phyloP scores from a whole-genome alignment of 2,329 filamentous ascomycete species.

The Fusarium hainanense region DNA sequence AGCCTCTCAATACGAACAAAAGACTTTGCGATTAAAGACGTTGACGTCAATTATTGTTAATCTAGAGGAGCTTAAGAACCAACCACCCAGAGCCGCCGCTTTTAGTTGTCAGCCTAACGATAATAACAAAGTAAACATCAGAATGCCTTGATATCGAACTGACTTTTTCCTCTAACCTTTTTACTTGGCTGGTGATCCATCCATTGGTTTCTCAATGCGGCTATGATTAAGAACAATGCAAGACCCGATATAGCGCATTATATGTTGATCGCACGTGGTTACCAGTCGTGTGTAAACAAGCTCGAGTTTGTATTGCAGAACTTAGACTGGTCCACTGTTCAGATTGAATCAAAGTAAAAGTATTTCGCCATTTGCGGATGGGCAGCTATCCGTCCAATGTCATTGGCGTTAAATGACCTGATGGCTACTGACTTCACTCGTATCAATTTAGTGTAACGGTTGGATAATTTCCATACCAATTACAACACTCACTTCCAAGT shows the following conservation, averaged over 20 bases:
- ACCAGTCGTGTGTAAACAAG: neutral
- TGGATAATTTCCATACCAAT: neutral
- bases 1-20: slow-evolving; percentile 3
- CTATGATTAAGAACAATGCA: neutral
- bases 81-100: neutral
- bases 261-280: neutral
- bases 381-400: neutral
- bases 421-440: neutral
- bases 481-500: neutral
- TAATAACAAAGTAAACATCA: neutral
- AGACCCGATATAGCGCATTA: neutral
- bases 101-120: neutral
- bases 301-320: neutral
- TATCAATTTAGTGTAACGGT: neutral
- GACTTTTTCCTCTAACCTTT: neutral
- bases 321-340: neutral
- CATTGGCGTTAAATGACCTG: neutral
- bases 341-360: neutral
- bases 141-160: neutral
- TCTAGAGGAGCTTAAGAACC: neutral
- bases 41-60: slow-evolving; percentile 19
- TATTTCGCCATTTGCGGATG: neutral
- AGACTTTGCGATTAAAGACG: neutral
- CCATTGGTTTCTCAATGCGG: neutral
- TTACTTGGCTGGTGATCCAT: neutral